These are phyloP conservation scores for Fusarium sp. DNA, from an alignment of 2,329 filamentous ascomycete genomes.

Conservation along the genomic window DNA sequence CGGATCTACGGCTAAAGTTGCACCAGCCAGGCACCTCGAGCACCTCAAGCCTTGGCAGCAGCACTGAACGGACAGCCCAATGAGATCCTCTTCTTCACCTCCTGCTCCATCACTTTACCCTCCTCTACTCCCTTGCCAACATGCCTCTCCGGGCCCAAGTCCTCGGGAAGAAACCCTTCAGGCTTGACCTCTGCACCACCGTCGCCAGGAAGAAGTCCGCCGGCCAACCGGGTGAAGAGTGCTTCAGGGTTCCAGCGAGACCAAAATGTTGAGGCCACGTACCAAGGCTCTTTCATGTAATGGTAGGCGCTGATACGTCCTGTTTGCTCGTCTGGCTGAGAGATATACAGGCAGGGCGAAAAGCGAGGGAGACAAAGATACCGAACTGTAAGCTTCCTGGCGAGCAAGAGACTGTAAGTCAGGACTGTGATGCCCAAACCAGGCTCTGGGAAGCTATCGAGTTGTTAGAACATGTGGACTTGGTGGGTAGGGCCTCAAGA, in stretches of 20 bases:
- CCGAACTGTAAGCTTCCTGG: constrained; percentile 67
- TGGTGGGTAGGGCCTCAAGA: background rate
- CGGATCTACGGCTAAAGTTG: background rate
- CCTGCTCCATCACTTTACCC: constrained; percentile 37
- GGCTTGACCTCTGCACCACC: constrained; percentile 54
- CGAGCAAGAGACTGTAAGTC: constrained; percentile 60
- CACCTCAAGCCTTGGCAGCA: background rate
- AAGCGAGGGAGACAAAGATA: constrained; percentile 71
- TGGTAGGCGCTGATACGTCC: constrained; percentile 62
- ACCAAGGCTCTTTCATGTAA: constrained; percentile 75
- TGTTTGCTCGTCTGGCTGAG: constrained; percentile 63
- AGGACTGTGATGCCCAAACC: constrained; percentile 51
- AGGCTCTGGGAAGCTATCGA: constrained; percentile 58
- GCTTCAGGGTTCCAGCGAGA: constrained; percentile 72
- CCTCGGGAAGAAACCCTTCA: constrained; percentile 65
- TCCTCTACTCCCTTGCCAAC: constrained; percentile 65
- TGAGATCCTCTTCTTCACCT: constrained; percentile 49
- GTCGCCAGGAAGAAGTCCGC: constrained; percentile 60
- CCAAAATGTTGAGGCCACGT: constrained; percentile 69
- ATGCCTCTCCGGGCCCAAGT: constrained; percentile 71
- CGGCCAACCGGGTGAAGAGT: constrained; percentile 58
- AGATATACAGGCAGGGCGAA: constrained; percentile 53
- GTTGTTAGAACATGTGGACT: constrained; percentile 24
- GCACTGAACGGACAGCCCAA: constrained; percentile 59
- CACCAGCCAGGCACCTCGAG: background rate